phyloP scores from a whole-genome alignment of 148 eudicot genomes.

The Rhododendron mucronatum region DNA sequence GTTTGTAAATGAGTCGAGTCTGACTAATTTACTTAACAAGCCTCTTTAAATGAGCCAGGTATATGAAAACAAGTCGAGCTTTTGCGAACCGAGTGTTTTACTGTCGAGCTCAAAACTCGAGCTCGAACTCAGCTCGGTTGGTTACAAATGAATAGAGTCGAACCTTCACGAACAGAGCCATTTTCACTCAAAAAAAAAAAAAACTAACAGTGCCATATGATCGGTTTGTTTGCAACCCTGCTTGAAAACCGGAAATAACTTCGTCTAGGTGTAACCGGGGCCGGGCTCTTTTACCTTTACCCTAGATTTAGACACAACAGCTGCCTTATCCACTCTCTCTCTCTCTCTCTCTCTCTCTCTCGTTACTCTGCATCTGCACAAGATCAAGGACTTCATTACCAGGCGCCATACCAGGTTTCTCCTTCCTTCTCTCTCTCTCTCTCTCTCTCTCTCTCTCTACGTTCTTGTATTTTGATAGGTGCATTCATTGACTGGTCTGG shows the following conservation, averaged over 20 bases:
- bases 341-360: constrained; percentile 1
- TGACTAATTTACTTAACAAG: too few relatives aligned
- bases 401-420: neutral
- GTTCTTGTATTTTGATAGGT: neutral
- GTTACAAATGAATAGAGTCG: too few relatives aligned
- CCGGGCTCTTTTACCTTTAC: neutral
- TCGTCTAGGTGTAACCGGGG: neutral
- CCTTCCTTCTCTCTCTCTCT: neutral
- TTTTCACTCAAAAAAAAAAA: too few relatives aligned
- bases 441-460: neutral
- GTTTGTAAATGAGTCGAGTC: too few relatives aligned
- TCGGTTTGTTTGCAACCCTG: too few relatives aligned
- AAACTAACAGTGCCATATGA: too few relatives aligned
- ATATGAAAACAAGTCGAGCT: too few relatives aligned
- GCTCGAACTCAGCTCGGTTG: too few relatives aligned
- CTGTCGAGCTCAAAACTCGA: too few relatives aligned
- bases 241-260: neutral
- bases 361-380: neutral
- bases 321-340: neutral
- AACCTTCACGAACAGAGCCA: too few relatives aligned
- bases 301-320: neutral
- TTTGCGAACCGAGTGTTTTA: too few relatives aligned
- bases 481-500: neutral
- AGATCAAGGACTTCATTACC: neutral
- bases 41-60: too few relatives aligned